Evolutionary conservation across 2,329 filamentous ascomycete species (phyloP), one percentile per base, ranked within the genome.

Genomic region (Ascochyta viciae-villosae): DNA sequence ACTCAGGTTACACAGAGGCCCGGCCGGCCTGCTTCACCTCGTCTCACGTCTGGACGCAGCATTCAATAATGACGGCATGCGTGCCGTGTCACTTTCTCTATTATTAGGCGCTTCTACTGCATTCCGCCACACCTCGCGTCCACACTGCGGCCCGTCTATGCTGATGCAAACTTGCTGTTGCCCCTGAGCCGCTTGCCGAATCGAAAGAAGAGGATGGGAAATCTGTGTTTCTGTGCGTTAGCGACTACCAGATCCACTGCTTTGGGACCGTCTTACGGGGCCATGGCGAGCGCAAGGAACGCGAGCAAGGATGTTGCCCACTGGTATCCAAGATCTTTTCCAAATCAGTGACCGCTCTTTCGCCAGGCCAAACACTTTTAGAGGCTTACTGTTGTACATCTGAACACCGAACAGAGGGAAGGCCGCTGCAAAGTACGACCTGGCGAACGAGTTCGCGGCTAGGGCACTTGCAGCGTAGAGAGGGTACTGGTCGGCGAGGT

Each of bases 381-480:
- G 56, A 75, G 29, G 79, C 79, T 75, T 70, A 81, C 80, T 75
- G 65, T 80, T 72, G 72, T 79, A 82, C 78, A 82, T 80, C 65
- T 82, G 80, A n/a, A 81, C 75, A 50, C 80, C 79, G 63, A 80
- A 80, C 34, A 79, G 68, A 51, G 78, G 78, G 63, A 80, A 80
- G 13, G 77, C 78, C 43, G 77, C 80, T 50, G 79, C 80, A 67
- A 82, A 82, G 60, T 68, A 76, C 47, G 77, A 80, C 62, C 80
- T 73, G 15, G 79, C 79, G 62, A 82, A 82, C 39, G 73, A 77
- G 70, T 83, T 83, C 39, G 81, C 80, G 48, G 81, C 81, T 55
- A 82, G 71, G 34, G 81, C 80, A 35, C 73, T 77, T 24, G 81
- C 81, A 50, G 80, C 80, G 68, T 82, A 82, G 29, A 81, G 63